These are phyloP conservation scores for Poteriospumella lacustris DNA, from an alignment of 108 stramenopile species.

Conservation along the genomic window DNA sequence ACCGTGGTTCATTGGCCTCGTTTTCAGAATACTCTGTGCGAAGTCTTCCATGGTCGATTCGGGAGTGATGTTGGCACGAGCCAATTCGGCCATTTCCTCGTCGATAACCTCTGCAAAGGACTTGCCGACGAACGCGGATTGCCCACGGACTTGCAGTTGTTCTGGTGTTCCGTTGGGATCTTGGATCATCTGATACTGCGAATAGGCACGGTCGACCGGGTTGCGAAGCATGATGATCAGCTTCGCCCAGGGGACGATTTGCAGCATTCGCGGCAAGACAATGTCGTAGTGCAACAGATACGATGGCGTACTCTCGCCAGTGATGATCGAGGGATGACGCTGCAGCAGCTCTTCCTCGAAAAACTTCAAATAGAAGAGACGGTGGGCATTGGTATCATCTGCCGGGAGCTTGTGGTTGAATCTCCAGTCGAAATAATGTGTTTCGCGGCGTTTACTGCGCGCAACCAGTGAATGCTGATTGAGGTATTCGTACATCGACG, in stretches of 20 bases:
- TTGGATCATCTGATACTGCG: slow-evolving; percentile 90
- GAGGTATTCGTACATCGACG: slow-evolving; percentile 83
- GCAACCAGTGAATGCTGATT: slow-evolving; percentile 80
- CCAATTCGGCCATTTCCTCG: slow-evolving; percentile 58
- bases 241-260: slow-evolving; percentile 54
- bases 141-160: slow-evolving; percentile 68
- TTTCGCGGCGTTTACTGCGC: slow-evolving; percentile 75
- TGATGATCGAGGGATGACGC: slow-evolving; percentile 64
- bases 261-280: slow-evolving; percentile 77
- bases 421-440: slow-evolving; percentile 93
- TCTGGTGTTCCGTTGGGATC: slow-evolving; percentile 68
- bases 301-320: slow-evolving; percentile 90
- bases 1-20: neutral
- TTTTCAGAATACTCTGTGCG: neutral
- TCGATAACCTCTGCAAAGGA: slow-evolving; percentile 73
- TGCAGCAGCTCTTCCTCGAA: slow-evolving; percentile 65
- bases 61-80: neutral
- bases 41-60: neutral
- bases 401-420: slow-evolving; percentile 31
- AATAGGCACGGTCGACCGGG: slow-evolving; percentile 77
- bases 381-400: slow-evolving; percentile 43
- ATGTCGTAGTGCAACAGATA: slow-evolving; percentile 79
- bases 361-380: slow-evolving; percentile 62
- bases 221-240: slow-evolving; percentile 86
- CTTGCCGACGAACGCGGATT: slow-evolving; percentile 64